A percentile compares a stretch with the other conserved stretches of the same genome.
Conservation (phyloP, 2,329 filamentous ascomycete genomes). For the Claviceps lovelessii region DNA sequence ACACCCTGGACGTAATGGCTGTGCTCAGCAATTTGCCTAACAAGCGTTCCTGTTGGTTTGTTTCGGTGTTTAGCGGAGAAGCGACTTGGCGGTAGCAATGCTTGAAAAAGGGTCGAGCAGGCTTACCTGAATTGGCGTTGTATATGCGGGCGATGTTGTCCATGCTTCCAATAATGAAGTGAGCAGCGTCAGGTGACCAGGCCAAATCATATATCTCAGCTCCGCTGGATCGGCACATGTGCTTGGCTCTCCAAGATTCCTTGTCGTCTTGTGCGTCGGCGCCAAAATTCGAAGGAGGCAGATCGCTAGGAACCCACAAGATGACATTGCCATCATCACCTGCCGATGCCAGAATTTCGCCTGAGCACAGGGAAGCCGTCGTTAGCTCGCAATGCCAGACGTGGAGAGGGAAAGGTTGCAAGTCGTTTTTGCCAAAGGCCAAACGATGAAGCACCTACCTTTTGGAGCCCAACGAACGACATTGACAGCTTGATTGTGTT, state of each 20-base stretch:
- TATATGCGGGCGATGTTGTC: slow-evolving; percentile 97
- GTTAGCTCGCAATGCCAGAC: neutral
- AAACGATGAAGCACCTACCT: slow-evolving; percentile 39
- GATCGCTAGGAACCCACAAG: slow-evolving; percentile 83
- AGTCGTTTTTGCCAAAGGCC: neutral
- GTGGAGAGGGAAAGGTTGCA: neutral
- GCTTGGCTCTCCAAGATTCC: slow-evolving; percentile 90
- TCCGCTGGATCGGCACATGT: slow-evolving; percentile 91
- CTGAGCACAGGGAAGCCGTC: slow-evolving; percentile 29
- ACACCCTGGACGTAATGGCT: slow-evolving; percentile 98
- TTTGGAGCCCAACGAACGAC: slow-evolving; percentile 92
- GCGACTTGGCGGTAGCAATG: slow-evolving; percentile 1
- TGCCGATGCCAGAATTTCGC: slow-evolving; percentile 84
- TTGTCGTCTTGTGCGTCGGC: slow-evolving; percentile 83
- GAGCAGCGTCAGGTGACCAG: slow-evolving; percentile 92
- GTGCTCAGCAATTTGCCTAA: slow-evolving; percentile 91
- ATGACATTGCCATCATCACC: slow-evolving; percentile 96
- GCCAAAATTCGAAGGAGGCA: slow-evolving; percentile 54
- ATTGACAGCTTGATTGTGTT: slow-evolving; percentile 95
- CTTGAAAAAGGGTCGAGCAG: neutral
- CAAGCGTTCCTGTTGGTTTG: slow-evolving; percentile 36
- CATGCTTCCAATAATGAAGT: slow-evolving; percentile 98
- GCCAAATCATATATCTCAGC: slow-evolving; percentile 96
- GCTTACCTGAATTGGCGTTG: slow-evolving; percentile 73
- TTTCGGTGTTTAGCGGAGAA: neutral